These are phyloP conservation scores for Hortiboletus rubellus DNA, from an alignment of 1,284 basidiomycete species.

Conservation along the genomic window DNA sequence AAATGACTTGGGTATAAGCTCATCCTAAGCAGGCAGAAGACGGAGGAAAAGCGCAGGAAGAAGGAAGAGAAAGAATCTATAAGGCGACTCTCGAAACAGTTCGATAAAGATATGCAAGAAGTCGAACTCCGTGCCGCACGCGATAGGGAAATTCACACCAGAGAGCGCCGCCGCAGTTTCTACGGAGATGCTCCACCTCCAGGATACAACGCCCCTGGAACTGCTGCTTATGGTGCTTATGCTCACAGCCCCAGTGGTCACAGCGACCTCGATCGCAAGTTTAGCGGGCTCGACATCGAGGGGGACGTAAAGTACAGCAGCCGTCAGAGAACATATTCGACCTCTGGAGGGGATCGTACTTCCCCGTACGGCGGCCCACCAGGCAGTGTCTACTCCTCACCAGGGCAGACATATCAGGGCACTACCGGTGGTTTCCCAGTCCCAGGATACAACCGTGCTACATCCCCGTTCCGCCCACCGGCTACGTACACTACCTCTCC, in stretches of 20 bases:
- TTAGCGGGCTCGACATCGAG: conserved; percentile 34
- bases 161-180: conserved; percentile 37
- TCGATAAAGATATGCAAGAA: conserved; percentile 48
- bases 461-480: conserved; percentile 37
- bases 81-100: conserved; percentile 51
- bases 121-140: conserved; percentile 52
- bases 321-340: conserved; percentile 34
- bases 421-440: conserved; percentile 24
- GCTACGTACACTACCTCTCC: conserved; percentile 28
- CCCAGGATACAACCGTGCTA: conserved; percentile 27
- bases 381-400: conserved; percentile 21
- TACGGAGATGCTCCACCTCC: conserved; percentile 33
- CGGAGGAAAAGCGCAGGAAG: conserved; percentile 56
- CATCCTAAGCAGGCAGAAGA: conserved; percentile 47
- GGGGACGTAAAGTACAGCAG: conserved; percentile 22
- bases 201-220: conserved; percentile 22
- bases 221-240: conserved; percentile 25
- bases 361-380: conserved; percentile 21
- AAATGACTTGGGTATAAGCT: conserved; percentile 3
- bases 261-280: conserved; percentile 33
- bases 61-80: conserved; percentile 57
- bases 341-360: conserved; percentile 27
- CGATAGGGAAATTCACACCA: conserved; percentile 49
- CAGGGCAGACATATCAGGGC: conserved; percentile 17
- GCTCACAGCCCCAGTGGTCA: conserved; percentile 25